Percentiles rank a stretch among this genome's conserved stretches.
phyloP scores from a whole-genome alignment of 371 early-diverging fungal species.

The Mucor saturninus region DNA sequence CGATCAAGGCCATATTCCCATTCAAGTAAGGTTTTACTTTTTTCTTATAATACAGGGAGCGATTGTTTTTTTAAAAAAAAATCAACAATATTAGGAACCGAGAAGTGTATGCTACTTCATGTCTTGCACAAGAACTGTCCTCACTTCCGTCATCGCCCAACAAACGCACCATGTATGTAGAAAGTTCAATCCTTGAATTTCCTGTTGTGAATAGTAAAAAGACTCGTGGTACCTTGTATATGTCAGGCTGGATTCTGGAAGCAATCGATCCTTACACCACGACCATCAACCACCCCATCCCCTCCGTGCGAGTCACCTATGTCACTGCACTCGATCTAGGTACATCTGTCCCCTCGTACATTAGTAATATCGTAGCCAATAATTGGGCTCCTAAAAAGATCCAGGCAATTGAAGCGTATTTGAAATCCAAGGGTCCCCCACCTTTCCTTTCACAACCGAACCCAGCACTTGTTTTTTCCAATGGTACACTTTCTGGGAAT shows the following conservation, averaged over 20 bases:
- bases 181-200: slow-evolving; percentile 42
- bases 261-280: slow-evolving; percentile 64
- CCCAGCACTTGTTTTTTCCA: slow-evolving; percentile 10
- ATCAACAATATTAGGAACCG: slow-evolving; percentile 7
- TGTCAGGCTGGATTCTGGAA: slow-evolving; percentile 66
- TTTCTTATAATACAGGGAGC: neutral
- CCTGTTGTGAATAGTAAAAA: slow-evolving; percentile 30
- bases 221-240: slow-evolving; percentile 46
- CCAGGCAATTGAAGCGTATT: slow-evolving; percentile 46
- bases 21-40: slow-evolving; percentile 50
- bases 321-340: slow-evolving; percentile 61
- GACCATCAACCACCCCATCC: slow-evolving; percentile 60
- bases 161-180: slow-evolving; percentile 41
- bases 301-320: slow-evolving; percentile 58
- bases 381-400: slow-evolving; percentile 51
- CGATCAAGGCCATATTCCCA: slow-evolving; percentile 57
- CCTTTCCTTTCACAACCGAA: slow-evolving; percentile 38
- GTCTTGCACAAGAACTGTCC: slow-evolving; percentile 41
- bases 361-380: slow-evolving; percentile 55
- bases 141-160: slow-evolving; percentile 23
- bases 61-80: neutral
- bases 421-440: slow-evolving; percentile 59
- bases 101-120: slow-evolving; percentile 40
- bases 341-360: slow-evolving; percentile 52
- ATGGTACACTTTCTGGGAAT: slow-evolving; percentile 3